phyloP scores from a whole-genome alignment of 2,329 filamentous ascomycete genomes.

The Pestalotiopsis sp. region DNA sequence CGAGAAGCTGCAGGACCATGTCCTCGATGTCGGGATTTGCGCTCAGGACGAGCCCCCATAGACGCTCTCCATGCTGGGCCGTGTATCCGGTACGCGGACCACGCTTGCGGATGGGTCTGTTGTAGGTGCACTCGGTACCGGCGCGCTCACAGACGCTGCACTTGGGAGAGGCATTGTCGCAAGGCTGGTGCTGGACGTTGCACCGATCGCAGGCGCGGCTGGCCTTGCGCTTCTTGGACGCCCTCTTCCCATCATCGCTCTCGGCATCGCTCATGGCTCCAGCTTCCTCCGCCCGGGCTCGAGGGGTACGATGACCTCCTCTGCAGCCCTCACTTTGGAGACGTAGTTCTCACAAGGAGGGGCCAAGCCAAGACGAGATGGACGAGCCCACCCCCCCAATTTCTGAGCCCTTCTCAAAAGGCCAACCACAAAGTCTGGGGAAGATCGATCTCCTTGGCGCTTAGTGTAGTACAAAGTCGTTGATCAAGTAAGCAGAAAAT shows the following conservation, averaged over 20 bases:
- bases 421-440: background rate
- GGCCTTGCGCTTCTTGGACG: slow-evolving; percentile 36
- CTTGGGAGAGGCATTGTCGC: slow-evolving; percentile 47
- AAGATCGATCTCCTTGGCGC: background rate
- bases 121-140: slow-evolving; percentile 35
- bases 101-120: slow-evolving; percentile 34
- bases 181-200: slow-evolving; percentile 49
- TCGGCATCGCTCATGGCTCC: slow-evolving; percentile 36
- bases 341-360: background rate
- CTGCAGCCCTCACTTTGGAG: background rate
- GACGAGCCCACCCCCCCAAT: background rate
- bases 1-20: slow-evolving; percentile 29
- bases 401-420: background rate
- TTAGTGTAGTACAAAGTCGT: background rate
- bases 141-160: slow-evolving; percentile 45
- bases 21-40: slow-evolving; percentile 33
- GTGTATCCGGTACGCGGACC: slow-evolving; percentile 35
- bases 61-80: slow-evolving; percentile 34
- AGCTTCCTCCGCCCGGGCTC: slow-evolving; percentile 10
- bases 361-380: background rate
- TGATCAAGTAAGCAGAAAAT: background rate
- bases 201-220: slow-evolving; percentile 45
- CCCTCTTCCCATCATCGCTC: slow-evolving; percentile 32
- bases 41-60: slow-evolving; percentile 34
- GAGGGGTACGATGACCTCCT: background rate